Evolutionary conservation across 768 basidiomycete species (phyloP).

Genomic region (Amyloporia xantha): DNA sequence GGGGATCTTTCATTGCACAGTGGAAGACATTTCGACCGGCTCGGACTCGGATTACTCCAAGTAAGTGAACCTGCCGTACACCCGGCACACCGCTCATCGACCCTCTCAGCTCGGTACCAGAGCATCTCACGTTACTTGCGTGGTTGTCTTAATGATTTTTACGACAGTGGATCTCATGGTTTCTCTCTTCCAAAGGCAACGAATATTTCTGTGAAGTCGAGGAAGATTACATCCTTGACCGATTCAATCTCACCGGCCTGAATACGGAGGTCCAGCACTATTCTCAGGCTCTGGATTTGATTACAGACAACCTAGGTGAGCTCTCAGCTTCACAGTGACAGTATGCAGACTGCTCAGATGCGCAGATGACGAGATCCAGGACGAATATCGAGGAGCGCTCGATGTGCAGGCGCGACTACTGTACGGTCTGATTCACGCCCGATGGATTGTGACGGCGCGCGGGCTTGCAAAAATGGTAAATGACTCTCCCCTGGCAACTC

Average conservation of each 20-base stretch:
- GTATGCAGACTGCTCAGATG: background rate
- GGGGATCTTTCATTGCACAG: slow-evolving; percentile 37
- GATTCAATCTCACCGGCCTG: slow-evolving; percentile 96
- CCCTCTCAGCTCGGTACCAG: slow-evolving; percentile 14
- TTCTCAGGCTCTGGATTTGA: slow-evolving; percentile 87
- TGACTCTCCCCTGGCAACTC: background rate
- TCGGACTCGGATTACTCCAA: slow-evolving; percentile 96
- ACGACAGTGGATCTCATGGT: slow-evolving; percentile 93
- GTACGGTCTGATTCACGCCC: slow-evolving; percentile 93
- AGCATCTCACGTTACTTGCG: slow-evolving; percentile 3
- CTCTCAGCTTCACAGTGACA: background rate
- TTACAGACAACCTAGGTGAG: slow-evolving; percentile 91
- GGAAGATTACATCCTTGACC: slow-evolving; percentile 96
- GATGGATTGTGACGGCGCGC: slow-evolving; percentile 94
- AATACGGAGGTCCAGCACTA: slow-evolving; percentile 97
- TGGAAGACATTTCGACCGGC: slow-evolving; percentile 86
- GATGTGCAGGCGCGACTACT: slow-evolving; percentile 91
- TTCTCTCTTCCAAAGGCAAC: slow-evolving; percentile 93
- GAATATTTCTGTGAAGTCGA: slow-evolving; percentile 99
- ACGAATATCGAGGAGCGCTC: slow-evolving; percentile 84
- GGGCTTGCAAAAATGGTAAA: slow-evolving; percentile 92
- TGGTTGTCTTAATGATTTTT: slow-evolving; percentile 1
- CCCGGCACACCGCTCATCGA: slow-evolving; percentile 17
- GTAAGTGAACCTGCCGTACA: slow-evolving; percentile 40
- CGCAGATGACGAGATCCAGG: slow-evolving; percentile 88